Base-by-base conservation (phyloP, 352 stramenopile species). In the Globisporangium abappressorium region DNA sequence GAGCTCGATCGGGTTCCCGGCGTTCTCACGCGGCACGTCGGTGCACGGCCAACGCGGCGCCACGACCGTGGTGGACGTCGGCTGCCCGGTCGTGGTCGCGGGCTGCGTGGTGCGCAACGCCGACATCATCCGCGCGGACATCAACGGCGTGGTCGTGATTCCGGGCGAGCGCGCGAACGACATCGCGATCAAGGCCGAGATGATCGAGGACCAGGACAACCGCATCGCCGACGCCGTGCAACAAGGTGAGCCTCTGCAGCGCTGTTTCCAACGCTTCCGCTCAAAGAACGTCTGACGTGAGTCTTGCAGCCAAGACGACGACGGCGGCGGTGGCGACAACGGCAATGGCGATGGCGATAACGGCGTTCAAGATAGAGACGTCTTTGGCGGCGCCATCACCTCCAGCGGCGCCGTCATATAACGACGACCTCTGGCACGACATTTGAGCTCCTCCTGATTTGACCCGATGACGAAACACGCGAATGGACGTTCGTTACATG, bases 71-170 rank as follows among this genome's bases (percentile, higher is more conserved):
- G 85, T 83, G 18, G 80, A 92, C 60, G 84, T 95, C 18, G 86
- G 85, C 34, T 77, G 75, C 30, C 82, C 85, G 4, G 76, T 95
- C 30, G 78, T 89, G 1, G 81, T 95, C 49, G 74, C 82, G 14
- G 87, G 84, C 51, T 93, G 87, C 64, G 84, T 95, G 26, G 85
- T 95, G 58, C 85, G 87, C 57, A 89, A 84, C 54, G 75, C 75
- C 30, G 87, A 95, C 65, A 92, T 95, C 63, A 90, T 95, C 60
- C 87, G 84, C 30, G 87, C 79, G 20, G 87, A 95, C 66, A 78
- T 93, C 57, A 95, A 95, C 69, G 87, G 87, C 33, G 87, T 93
- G 26, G 67, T 95, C 47, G 87, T 93, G 57, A 86, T 95, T 64
- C 87, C 87, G 7, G 72, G 72, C 12, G 87, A 95, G 62, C 81